phyloP scores from a whole-genome alignment of 2,329 filamentous ascomycete genomes.

The Lanzia echinophila region DNA sequence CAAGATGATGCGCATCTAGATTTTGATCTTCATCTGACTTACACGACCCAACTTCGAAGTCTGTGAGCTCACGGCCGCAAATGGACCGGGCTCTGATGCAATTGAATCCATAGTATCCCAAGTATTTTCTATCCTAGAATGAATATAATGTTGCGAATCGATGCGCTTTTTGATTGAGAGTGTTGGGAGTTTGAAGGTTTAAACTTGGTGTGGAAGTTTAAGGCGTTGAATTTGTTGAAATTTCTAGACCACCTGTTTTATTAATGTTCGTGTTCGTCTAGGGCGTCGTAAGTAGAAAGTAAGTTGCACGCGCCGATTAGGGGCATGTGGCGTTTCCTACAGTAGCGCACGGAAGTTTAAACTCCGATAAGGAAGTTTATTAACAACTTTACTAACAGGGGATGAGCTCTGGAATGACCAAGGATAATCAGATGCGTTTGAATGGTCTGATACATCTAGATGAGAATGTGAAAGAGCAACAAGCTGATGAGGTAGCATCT shows the following conservation, averaged over 20 bases:
- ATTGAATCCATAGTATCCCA: conserved; percentile 64
- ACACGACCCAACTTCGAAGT: conserved; percentile 70
- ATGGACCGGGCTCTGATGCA: conserved; percentile 86
- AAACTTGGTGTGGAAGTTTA: background rate
- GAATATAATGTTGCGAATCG: background rate
- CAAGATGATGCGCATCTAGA: background rate
- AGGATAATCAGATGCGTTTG: background rate
- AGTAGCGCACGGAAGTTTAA: background rate
- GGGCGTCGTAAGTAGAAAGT: background rate
- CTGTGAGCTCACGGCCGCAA: conserved; percentile 81
- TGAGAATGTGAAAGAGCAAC: no score
- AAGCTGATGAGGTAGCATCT: no score
- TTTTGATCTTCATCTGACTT: conserved; percentile 31
- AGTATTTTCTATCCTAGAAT: background rate
- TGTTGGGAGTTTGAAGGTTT: background rate
- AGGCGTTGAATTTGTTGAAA: conserved; percentile 1
- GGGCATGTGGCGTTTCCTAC: no score
- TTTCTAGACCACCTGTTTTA: conserved; percentile 9
- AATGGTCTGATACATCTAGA: no score
- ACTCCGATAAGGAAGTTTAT: background rate
- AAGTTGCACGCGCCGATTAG: no score
- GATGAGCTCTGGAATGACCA: background rate
- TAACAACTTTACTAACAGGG: background rate
- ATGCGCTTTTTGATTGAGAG: background rate
- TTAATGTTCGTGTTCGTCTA: no score